Conservation (phyloP, 2,329 filamentous ascomycete genomes). For the Aspergillus ibericus region DNA sequence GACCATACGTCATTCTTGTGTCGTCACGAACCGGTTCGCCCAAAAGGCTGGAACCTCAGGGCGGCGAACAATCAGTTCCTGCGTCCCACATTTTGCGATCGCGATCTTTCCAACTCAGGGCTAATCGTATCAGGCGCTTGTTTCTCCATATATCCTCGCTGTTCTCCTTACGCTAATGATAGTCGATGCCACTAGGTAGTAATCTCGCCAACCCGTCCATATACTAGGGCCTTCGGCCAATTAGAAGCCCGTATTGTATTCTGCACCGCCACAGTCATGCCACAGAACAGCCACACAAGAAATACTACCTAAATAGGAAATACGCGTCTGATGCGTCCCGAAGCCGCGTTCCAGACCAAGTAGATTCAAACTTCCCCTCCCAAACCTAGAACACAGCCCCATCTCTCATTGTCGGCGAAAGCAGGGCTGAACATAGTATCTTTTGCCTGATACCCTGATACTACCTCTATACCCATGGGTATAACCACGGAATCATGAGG, state of each 20-base stretch:
- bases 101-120: neutral
- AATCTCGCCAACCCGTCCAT: neutral
- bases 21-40: neutral
- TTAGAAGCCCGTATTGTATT: neutral
- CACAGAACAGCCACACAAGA: conserved; percentile 5
- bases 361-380: neutral
- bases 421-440: neutral
- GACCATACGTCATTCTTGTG: neutral
- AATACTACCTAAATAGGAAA: conserved; percentile 8
- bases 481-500: conserved; percentile 12
- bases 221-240: neutral
- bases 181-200: too few species aligned
- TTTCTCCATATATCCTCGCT: too few species aligned
- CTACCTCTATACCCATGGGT: neutral
- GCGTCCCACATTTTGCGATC: neutral
- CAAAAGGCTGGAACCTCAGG: neutral
- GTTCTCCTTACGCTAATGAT: too few species aligned
- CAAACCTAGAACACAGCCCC: neutral
- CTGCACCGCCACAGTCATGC: neutral
- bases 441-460: neutral
- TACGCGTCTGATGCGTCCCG: conserved; percentile 17
- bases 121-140: too few species aligned
- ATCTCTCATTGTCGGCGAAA: neutral
- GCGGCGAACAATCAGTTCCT: neutral
- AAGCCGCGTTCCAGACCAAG: neutral